phyloP scores from a whole-genome alignment of 345 rosid genomes.

The Salix viminalis region DNA sequence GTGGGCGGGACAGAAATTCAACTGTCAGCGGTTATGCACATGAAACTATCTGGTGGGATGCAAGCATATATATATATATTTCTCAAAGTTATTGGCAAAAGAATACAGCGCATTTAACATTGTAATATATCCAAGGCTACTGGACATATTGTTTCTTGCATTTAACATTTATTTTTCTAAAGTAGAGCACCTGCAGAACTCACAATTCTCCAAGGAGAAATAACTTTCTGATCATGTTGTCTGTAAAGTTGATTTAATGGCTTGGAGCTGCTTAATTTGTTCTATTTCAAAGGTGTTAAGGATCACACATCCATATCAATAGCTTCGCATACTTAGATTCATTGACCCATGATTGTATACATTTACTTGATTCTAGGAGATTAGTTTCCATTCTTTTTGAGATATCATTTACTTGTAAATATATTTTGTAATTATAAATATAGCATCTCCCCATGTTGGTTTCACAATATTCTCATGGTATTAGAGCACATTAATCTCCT shows the following conservation, averaged over 20 bases:
- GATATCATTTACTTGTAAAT: too few relatives aligned
- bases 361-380: too few relatives aligned
- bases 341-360: too few relatives aligned
- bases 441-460: too few relatives aligned
- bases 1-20: background rate
- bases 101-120: background rate
- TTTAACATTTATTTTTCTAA: background rate
- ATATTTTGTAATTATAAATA: too few relatives aligned
- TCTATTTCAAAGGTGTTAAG: background rate
- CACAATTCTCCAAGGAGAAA: background rate
- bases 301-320: too few relatives aligned
- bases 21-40: background rate
- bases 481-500: too few relatives aligned
- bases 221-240: background rate
- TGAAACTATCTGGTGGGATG: background rate
- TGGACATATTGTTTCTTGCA: too few relatives aligned
- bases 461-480: too few relatives aligned
- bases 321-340: too few relatives aligned
- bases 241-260: too few relatives aligned
- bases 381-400: too few relatives aligned
- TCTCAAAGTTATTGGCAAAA: background rate
- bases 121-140: background rate
- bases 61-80: background rate
- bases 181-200: background rate
- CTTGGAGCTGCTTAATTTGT: background rate